Evolutionary conservation across 192 early-diverging fungal genomes (phyloP).

Genomic region (Backusella liffmaniae): DNA sequence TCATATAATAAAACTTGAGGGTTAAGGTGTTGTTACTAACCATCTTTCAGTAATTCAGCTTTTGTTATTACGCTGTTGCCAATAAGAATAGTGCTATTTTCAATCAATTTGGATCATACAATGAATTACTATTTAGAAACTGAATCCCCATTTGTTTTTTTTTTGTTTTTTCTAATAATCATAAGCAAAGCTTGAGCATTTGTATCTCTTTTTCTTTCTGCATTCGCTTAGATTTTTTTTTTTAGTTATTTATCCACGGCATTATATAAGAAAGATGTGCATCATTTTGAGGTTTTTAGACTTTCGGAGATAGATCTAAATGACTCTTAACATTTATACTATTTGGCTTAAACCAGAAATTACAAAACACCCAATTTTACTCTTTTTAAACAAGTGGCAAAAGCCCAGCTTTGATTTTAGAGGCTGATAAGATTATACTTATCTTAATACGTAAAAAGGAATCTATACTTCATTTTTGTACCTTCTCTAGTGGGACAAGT

Average conservation of each 20-base stretch:
- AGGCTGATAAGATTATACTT: not conserved
- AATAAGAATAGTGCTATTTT: too few relatives aligned
- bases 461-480: not conserved
- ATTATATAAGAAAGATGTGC: too few relatives aligned
- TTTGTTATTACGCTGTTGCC: too few relatives aligned
- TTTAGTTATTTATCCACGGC: too few relatives aligned
- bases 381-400: slow-evolving; percentile 1
- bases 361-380: not conserved
- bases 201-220: too few relatives aligned
- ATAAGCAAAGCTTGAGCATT: too few relatives aligned
- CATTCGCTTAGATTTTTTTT: too few relatives aligned
- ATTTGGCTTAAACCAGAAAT: not conserved
- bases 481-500: not conserved
- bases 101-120: too few relatives aligned
- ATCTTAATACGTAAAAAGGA: not conserved
- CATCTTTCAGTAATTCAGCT: not conserved
- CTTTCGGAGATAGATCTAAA: not conserved
- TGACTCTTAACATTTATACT: not conserved
- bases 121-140: too few relatives aligned
- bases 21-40: not conserved
- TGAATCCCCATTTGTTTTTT: too few relatives aligned
- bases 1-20: not conserved
- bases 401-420: not conserved
- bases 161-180: too few relatives aligned
- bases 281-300: not conserved